Conservation (phyloP, 2,329 filamentous ascomycete species). For the Alternaria tenuissima region DNA sequence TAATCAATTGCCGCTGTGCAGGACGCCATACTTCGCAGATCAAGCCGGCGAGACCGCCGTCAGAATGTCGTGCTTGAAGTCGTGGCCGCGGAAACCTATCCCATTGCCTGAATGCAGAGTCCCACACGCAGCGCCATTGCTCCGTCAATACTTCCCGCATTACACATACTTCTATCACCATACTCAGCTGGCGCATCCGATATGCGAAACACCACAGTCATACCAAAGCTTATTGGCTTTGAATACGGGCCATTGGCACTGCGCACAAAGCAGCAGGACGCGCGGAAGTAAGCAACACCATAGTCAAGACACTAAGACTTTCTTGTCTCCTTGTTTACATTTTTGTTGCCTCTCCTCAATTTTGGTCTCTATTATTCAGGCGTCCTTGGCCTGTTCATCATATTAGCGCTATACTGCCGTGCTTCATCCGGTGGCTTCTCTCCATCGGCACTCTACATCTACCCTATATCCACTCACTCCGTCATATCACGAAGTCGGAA, state of each 20-base stretch:
- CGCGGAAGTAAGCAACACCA: not conserved
- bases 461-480: not conserved
- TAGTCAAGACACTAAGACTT: not conserved
- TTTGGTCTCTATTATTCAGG: not conserved
- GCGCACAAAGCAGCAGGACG: not conserved
- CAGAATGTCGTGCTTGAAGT: conserved; percentile 17
- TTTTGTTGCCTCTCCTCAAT: not conserved
- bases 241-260: not conserved
- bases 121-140: conserved; percentile 23
- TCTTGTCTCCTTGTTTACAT: not conserved
- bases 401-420: not conserved
- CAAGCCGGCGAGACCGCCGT: conserved; percentile 19
- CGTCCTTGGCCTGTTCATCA: not conserved
- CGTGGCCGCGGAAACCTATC: conserved; percentile 20
- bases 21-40: conserved; percentile 13
- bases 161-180: conserved; percentile 8
- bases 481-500: not conserved
- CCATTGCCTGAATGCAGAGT: conserved; percentile 22
- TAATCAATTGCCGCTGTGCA: conserved; percentile 23
- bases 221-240: conserved; percentile 11
- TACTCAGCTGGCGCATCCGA: conserved; percentile 3
- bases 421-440: not conserved
- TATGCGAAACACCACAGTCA: conserved; percentile 1
- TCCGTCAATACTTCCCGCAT: conserved; percentile 32
- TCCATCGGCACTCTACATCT: conserved; percentile 15